phyloP scores from a whole-genome alignment of 805 yeast species.

The Monosporozyma solicola region DNA sequence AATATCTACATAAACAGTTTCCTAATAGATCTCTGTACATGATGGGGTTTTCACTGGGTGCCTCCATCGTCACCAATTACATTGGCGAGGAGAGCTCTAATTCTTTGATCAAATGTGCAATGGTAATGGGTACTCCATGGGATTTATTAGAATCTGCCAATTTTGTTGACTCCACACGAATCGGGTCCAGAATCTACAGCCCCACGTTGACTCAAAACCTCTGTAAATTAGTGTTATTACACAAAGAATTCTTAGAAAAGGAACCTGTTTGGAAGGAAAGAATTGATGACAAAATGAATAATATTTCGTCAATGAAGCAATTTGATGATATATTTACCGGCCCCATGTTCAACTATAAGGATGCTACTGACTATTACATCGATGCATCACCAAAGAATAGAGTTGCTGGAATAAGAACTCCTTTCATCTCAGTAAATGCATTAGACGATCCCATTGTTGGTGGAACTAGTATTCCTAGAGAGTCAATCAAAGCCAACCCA shows the following conservation, averaged over 20 bases:
- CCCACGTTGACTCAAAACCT: constrained; percentile 44
- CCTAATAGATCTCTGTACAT: constrained; percentile 60
- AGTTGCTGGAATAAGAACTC: constrained; percentile 46
- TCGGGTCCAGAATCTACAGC: constrained; percentile 42
- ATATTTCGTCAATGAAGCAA: constrained; percentile 34
- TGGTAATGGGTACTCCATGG: constrained; percentile 65
- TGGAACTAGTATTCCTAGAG: constrained; percentile 36
- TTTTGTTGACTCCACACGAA: constrained; percentile 33
- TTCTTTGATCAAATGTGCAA: constrained; percentile 43
- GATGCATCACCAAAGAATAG: constrained; percentile 50
- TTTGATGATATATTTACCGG: constrained; percentile 64
- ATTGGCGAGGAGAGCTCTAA: constrained; percentile 53
- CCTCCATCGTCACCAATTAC: constrained; percentile 60
- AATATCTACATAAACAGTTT: constrained; percentile 39
- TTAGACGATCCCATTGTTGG: constrained; percentile 71
- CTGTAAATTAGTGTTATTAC: constrained; percentile 34
- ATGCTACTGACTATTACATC: constrained; percentile 58
- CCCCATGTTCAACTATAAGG: constrained; percentile 53
- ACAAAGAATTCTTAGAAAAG: constrained; percentile 32
- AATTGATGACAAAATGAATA: constrained; percentile 18
- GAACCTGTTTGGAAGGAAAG: constrained; percentile 15
- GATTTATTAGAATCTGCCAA: constrained; percentile 47
- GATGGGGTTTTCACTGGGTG: constrained; percentile 80
- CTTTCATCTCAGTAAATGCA: constrained; percentile 54
- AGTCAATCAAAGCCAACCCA: constrained; percentile 49